Base-by-base conservation (phyloP, 164 flowering plant species). In the Dillenia turbinata region DNA sequence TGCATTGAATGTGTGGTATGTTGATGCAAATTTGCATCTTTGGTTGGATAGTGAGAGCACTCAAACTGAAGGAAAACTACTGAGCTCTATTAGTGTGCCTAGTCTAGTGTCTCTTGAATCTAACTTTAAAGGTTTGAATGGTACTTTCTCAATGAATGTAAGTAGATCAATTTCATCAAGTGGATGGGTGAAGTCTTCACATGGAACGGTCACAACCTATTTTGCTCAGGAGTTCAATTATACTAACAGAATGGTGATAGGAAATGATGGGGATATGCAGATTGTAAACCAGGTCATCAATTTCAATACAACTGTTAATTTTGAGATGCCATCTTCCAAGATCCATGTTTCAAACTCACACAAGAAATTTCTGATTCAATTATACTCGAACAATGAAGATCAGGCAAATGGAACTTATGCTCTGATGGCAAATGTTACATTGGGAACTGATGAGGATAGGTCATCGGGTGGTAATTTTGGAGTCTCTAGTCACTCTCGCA, bases 1-100 rank as follows among this genome's bases (percentile, higher is more conserved):
- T 75, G 88, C 88, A 16, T 61, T 90, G 70, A 80, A 79, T 60
- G 91, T 87, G 11, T 93, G 97, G 98, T 91, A 60, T 47, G 63
- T 91, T 5, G 88, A 89, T 77, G 96, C 97, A 7, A 93, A 93
- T 77, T 73, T 90, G 77, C 98, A 93, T 76, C 77, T 93, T 61
- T 93, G 97, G 97, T 63, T 93, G 75, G 98, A 91, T 63, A 16
- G 16, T n/a, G 66, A 72, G 60, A 69, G 75, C 60, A 14, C 19
- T 11, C 68, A 58, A 55, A 85, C 88, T 0, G 56, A 71, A 45
- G 97, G 88, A 61, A 56, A 70, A 73, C 77, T 87, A 59, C 49
- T 81, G 56, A 58, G 19, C 8, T 62, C 78, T 56, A 43, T 43
- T 0, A 60, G 54, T 49, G 47, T 40, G 16, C 79, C 89, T 63